Conservation (phyloP, 345 rosid species). For the Citrus australasica region DNA sequence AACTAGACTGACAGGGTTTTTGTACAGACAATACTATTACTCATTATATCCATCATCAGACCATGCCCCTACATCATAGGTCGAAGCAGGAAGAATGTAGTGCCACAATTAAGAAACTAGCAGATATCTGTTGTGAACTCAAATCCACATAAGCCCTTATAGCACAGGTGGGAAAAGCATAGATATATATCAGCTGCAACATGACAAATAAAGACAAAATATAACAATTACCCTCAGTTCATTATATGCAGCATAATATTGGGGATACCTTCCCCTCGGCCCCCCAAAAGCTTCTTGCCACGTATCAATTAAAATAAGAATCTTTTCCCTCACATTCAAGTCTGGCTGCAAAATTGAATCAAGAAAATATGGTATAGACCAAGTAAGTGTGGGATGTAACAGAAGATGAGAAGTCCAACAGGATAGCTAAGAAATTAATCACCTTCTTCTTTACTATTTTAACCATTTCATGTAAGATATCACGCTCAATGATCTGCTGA, state of each 20-base stretch:
- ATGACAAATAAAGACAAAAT: background rate
- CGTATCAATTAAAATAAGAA: constrained; percentile 60
- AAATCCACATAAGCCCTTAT: background rate
- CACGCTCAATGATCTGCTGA: constrained; percentile 89
- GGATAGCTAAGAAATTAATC: constrained; percentile 9
- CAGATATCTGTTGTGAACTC: background rate
- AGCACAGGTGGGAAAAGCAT: no score
- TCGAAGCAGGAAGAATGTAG: background rate
- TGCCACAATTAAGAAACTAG: background rate
- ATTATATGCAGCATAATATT: constrained; percentile 75
- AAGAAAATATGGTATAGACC: background rate
- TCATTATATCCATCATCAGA: background rate
- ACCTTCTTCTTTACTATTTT: constrained; percentile 98
- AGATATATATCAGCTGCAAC: background rate
- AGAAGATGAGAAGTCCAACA: constrained; percentile 11
- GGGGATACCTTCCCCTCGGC: constrained; percentile 77
- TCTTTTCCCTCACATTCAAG: constrained; percentile 86
- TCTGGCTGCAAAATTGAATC: constrained; percentile 68
- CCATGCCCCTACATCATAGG: background rate
- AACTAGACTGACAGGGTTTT: background rate
- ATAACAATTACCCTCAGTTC: constrained; percentile 68
- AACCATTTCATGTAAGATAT: constrained; percentile 92
- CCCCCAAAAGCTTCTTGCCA: constrained; percentile 94
- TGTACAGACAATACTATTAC: background rate
- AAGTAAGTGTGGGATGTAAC: background rate